Evolutionary conservation across 1,139 yeast genomes (phyloP), one percentile per base, ranked within the genome.

Genomic region (Zygoascus sp.): DNA sequence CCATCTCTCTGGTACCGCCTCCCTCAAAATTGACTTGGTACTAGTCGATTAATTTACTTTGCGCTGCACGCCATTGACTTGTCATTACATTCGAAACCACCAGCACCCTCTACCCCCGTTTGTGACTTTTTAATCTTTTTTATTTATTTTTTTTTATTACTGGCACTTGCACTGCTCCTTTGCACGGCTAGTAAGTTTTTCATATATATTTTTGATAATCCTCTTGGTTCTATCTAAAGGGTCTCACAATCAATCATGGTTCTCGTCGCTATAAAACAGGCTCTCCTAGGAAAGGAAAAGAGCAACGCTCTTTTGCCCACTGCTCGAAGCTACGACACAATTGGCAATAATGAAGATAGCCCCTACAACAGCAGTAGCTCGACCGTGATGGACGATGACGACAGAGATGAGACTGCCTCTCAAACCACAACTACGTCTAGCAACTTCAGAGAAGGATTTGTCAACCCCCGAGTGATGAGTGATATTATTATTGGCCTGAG

Each of bases 401-500:
- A 50, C 30, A 40, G 48, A 23, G 56, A 48, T 16, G 53, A 50
- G 11, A 47, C 52, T 2, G 37, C 50, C 13, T 50, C 56, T 9
- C 34, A 50, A 1, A 44, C 49, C n/a, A 45, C 52, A 11, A 37
- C 40, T 6, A 2, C 27, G 8, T 23, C 32, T 4, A 22, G 47
- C n/a, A 40, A 52, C 15, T 42, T 48, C 9, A 50, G 44, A 23
- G 50, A 46, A 20, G 51, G 53, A 13, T 44, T 58, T 35, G 60
- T 58, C 32, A 39, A 57, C 34, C 65, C 92, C 3, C 75, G 92
- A 60, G 86, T 83, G 43, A 81, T 84, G 81, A 78, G 85, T 17
- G 92, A 84, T 65, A 73, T 82, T 42, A 82, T 84, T 55, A 84
- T 84, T 57, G 94, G 94, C 2, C 75, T 84, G 43, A 79, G 87